Evolutionary conservation across 768 basidiomycete species (phyloP).

Genomic region (Suillus luteus): DNA sequence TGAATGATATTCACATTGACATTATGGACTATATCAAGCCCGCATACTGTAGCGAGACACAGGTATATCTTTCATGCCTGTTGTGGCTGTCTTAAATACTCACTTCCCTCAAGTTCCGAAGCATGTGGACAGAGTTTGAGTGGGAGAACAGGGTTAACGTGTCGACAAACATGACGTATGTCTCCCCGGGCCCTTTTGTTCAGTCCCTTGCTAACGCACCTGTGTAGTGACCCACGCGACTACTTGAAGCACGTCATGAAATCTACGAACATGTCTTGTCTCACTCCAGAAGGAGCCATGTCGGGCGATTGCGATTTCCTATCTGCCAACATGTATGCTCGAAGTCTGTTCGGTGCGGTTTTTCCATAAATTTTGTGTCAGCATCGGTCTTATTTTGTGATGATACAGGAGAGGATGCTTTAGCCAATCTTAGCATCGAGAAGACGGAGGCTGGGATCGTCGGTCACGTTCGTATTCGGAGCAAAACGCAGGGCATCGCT

Average conservation of each 20-base stretch:
- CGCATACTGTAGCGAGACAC: constrained; percentile 87
- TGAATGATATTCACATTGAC: constrained; percentile 97
- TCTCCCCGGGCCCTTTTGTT: constrained; percentile 15
- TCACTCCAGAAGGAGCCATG: constrained; percentile 80
- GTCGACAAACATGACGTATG: constrained; percentile 72
- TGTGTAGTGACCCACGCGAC: constrained; percentile 68
- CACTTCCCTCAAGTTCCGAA: constrained; percentile 64
- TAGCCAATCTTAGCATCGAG: constrained; percentile 90
- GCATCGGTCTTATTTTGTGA: neutral
- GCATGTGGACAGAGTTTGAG: constrained; percentile 79
- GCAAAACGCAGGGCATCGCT: constrained; percentile 95
- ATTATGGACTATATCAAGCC: constrained; percentile 83
- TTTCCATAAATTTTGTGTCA: neutral
- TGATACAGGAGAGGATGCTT: constrained; percentile 80
- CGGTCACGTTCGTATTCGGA: constrained; percentile 73
- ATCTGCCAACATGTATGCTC: constrained; percentile 91
- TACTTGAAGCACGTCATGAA: constrained; percentile 81
- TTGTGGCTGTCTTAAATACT: neutral
- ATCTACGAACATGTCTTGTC: constrained; percentile 91
- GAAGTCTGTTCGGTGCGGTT: constrained; percentile 78
- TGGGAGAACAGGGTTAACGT: constrained; percentile 72
- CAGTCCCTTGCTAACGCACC: neutral
- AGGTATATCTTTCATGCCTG: constrained; percentile 46
- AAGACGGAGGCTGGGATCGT: constrained; percentile 70
- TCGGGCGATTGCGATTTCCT: constrained; percentile 94